phyloP scores from a whole-genome alignment of 1,284 basidiomycete species.

The Trichosporon inkin region DNA sequence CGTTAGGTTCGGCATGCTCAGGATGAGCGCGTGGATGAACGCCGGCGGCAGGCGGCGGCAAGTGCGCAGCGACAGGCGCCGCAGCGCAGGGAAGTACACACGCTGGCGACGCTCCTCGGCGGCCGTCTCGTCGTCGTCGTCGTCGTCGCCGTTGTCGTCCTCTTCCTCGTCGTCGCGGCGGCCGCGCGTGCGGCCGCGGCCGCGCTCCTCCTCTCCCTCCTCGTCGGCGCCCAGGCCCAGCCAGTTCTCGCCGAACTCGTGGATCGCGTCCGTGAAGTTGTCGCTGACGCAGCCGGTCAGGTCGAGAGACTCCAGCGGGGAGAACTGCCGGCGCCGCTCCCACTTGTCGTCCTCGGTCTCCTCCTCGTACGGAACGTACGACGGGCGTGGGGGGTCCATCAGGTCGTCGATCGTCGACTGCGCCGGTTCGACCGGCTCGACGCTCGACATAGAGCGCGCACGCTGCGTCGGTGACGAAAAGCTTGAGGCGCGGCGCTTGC shows the following conservation, averaged over 20 bases:
- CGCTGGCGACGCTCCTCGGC: slow-evolving; percentile 39
- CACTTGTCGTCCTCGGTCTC: slow-evolving; percentile 63
- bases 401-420: slow-evolving; percentile 24
- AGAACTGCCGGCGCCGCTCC: slow-evolving; percentile 51
- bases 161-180: slow-evolving; percentile 11
- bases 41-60: slow-evolving; percentile 70
- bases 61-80: slow-evolving; percentile 78
- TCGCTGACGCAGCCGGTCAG: slow-evolving; percentile 90
- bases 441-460: slow-evolving; percentile 29
- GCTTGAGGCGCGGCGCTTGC: slow-evolving; percentile 23
- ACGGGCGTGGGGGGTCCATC: slow-evolving; percentile 34
- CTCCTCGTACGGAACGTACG: slow-evolving; percentile 46
- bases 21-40: slow-evolving; percentile 70
- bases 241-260: slow-evolving; percentile 73
- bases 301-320: slow-evolving; percentile 80
- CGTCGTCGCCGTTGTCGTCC: slow-evolving; percentile 22
- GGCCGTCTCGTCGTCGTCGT: slow-evolving; percentile 33
- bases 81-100: slow-evolving; percentile 64
- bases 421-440: slow-evolving; percentile 11
- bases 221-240: slow-evolving; percentile 54
- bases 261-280: slow-evolving; percentile 76
- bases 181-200: slow-evolving; percentile 34
- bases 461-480: slow-evolving; percentile 17
- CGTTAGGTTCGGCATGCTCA: slow-evolving; percentile 45
- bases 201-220: slow-evolving; percentile 53